phyloP scores from a whole-genome alignment of 2,329 filamentous ascomycete genomes.

The Penicillium sp. region DNA sequence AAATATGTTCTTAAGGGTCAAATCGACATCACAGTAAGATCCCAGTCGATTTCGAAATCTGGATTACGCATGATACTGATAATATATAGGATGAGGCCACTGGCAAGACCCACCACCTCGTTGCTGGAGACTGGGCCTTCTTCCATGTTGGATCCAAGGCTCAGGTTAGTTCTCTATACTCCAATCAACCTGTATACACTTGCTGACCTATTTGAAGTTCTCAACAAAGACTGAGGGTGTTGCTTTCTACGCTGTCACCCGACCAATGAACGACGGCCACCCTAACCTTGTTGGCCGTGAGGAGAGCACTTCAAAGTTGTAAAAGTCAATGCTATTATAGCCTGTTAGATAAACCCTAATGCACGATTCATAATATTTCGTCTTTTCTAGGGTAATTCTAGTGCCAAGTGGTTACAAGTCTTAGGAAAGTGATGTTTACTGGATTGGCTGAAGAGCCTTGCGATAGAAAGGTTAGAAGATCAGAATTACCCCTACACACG shows the following conservation, averaged over 20 bases:
- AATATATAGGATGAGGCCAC: conserved; percentile 17
- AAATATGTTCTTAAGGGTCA: conserved; percentile 32
- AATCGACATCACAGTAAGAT: conserved; percentile 28
- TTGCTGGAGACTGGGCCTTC: conserved; percentile 19
- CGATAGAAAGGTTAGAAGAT: conserved; percentile 5
- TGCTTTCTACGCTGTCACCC: conserved; percentile 20
- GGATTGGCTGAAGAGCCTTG: conserved; percentile 5
- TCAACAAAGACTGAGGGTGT: conserved; percentile 18
- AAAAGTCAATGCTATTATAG: conserved; percentile 10
- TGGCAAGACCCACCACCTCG: conserved; percentile 18
- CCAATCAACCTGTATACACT: conserved; percentile 1
- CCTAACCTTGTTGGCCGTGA: conserved; percentile 17
- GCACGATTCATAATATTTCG: conserved; percentile 6
- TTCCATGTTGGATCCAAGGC: conserved; percentile 21
- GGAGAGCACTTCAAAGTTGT: conserved; percentile 17
- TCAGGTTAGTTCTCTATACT: conserved; percentile 9
- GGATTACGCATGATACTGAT: conserved; percentile 4
- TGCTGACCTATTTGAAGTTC: conserved; percentile 14
- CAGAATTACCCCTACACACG: background rate
- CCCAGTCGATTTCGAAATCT: background rate
- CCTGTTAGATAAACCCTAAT: conserved; percentile 4
- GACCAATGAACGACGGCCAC: conserved; percentile 12
- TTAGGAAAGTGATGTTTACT: conserved; percentile 3
- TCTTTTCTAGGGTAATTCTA: conserved; percentile 2
- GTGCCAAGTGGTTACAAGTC: conserved; percentile 3